Evolutionary conservation across 176 grass and related monocot genomes (phyloP).

Genomic region (Pontederia crassipes): DNA sequence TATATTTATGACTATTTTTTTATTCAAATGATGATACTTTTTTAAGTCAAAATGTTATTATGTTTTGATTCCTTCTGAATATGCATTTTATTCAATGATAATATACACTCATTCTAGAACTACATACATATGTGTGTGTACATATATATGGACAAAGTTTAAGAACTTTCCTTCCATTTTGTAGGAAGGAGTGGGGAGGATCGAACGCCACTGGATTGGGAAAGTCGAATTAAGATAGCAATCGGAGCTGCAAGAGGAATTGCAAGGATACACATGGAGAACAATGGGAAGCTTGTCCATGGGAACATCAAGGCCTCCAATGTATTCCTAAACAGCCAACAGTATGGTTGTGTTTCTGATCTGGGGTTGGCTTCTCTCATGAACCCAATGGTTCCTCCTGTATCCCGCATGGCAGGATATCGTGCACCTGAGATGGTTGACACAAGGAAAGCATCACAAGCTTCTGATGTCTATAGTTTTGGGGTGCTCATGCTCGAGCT

Average conservation of each 20-base stretch:
- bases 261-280: conserved; percentile 52
- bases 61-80: too few species aligned
- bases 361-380: conserved; percentile 48
- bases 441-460: conserved; percentile 55
- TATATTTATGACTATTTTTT: too few species aligned
- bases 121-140: too few species aligned
- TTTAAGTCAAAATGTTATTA: too few species aligned
- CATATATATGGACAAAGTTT: neutral
- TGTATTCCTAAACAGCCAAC: conserved; percentile 52
- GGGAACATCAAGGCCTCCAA: conserved; percentile 95
- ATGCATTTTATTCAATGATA: too few species aligned
- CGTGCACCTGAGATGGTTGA: conserved; percentile 74
- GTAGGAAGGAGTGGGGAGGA: conserved; percentile 75
- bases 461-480: conserved; percentile 85
- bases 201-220: conserved; percentile 62
- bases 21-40: too few species aligned
- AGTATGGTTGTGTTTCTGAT: conserved; percentile 63
- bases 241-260: conserved; percentile 80
- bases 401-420: conserved; percentile 68
- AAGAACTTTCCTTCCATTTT: neutral
- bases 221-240: conserved; percentile 64
- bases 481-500: conserved; percentile 79
- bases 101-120: too few species aligned
- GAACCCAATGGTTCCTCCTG: conserved; percentile 54
- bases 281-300: conserved; percentile 82